Conservation (phyloP, 305 asterid genomes). For the Vinca major region DNA sequence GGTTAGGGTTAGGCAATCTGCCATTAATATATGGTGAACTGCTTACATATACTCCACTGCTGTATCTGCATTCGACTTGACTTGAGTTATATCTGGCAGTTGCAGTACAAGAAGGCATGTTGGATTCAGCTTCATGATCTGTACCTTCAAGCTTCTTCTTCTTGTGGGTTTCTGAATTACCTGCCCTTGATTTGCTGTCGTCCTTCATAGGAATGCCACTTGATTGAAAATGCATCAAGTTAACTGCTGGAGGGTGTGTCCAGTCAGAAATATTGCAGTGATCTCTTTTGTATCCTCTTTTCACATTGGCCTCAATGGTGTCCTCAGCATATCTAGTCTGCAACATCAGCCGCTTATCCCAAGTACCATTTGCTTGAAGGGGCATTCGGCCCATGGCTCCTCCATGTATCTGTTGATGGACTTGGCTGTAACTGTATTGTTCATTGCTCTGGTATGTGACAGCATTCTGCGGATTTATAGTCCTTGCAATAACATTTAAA, state of each 20-base stretch:
- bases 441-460: slow-evolving; percentile 22
- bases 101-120: slow-evolving; percentile 28
- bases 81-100: too few species aligned
- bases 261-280: slow-evolving; percentile 21
- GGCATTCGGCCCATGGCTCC: slow-evolving; percentile 22
- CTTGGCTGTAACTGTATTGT: slow-evolving; percentile 27
- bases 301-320: slow-evolving; percentile 18
- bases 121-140: slow-evolving; percentile 23
- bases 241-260: slow-evolving; percentile 21
- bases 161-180: slow-evolving; percentile 25
- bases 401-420: slow-evolving; percentile 30
- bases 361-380: slow-evolving; percentile 27
- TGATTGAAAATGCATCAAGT: slow-evolving; percentile 31
- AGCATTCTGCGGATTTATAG: slow-evolving; percentile 31
- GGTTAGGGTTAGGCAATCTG: slow-evolving; percentile 20
- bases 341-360: slow-evolving; percentile 26
- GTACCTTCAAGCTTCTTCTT: slow-evolving; percentile 25
- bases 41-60: slow-evolving; percentile 21
- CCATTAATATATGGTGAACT: slow-evolving; percentile 24
- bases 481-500: slow-evolving; percentile 57
- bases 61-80: slow-evolving; percentile 25
- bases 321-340: slow-evolving; percentile 27
- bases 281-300: slow-evolving; percentile 40
- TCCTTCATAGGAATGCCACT: slow-evolving; percentile 13
- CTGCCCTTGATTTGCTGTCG: slow-evolving; percentile 21